Evolutionary conservation across 176 grass and related monocot species (phyloP), one percentile per base, ranked within the genome.

Genomic region (Oryza longistaminata): DNA sequence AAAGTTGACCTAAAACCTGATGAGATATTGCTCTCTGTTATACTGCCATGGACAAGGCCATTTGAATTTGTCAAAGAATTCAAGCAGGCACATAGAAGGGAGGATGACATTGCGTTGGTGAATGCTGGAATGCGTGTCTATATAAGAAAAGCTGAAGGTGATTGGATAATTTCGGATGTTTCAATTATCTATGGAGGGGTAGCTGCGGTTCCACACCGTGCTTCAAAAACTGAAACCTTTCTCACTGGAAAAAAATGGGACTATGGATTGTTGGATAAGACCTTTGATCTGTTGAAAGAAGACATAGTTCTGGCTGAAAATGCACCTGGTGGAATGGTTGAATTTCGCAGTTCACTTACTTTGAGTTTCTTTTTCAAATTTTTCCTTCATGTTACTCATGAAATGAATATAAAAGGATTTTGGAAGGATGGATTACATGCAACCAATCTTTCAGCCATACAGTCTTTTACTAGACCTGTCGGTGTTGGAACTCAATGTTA

Each of bases 301-400:
- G 96, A 98, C 37, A 86, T 95, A 62, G 40, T 53, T 83, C 87
- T 98, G 79, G 79, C 78, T 53, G 93, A 95, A 31, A 72, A 98
- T 87, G 96, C 93, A 81, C 96, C 96, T 70, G 96, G 96, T 87
- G 96, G 96, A 86, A 98, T 98, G 96, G 75, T 92, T 77, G 96
- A 95, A 91, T 98, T 98, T 65, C 93, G 96, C 55, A 93, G 86
- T 86, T 98, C 96, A 45, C 85, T 98, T 76, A 95, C 89, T 10
- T 79, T 95, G 83, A 98, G 96, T 91, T 98, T 98, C 93, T 95
- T 95, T 82, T 98, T 92, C 81, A 98, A 98, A 92, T 98, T 98
- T 88, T 98, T 95, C 69, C 90, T 90, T 77, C 87, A 44, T 88
- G 87, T 98, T 78, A 83, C 77, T 42, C 82, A 98, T 93, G 88